A percentile compares a stretch with the other conserved stretches of the same genome.
phyloP scores from a whole-genome alignment of 306 rosid genomes.

The Notholithocarpus densiflorus region DNA sequence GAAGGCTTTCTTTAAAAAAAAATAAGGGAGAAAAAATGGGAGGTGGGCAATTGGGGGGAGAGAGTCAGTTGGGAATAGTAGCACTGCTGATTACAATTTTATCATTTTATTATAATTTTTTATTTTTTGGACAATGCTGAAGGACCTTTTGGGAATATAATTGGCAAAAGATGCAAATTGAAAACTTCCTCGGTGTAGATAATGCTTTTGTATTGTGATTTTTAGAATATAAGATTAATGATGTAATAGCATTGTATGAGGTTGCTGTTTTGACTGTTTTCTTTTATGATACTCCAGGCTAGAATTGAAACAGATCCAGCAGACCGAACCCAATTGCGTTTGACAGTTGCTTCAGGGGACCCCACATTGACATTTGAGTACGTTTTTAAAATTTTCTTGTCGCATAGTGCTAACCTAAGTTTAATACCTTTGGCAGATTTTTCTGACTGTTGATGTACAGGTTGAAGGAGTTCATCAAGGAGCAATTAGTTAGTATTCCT shows the following conservation, averaged over 20 bases:
- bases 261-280: constrained; percentile 16
- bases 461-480: constrained; percentile 95
- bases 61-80: background rate
- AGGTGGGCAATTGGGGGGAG: background rate
- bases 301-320: constrained; percentile 99
- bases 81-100: background rate
- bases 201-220: background rate
- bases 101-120: background rate
- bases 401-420: background rate
- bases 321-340: constrained; percentile 94
- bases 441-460: constrained; percentile 43
- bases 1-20: background rate
- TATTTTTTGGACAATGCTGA: background rate
- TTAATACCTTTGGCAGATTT: background rate
- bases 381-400: constrained; percentile 26
- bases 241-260: background rate
- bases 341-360: constrained; percentile 98
- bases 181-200: background rate
- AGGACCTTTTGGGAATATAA: background rate
- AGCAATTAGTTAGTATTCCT: constrained; percentile 72
- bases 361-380: constrained; percentile 86
- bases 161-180: background rate
- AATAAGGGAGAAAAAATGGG: background rate
- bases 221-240: background rate
- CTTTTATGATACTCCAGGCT: constrained; percentile 48